Evolutionary conservation across 2,329 filamentous ascomycete species (phyloP), one percentile per base, ranked within the genome.

Genomic region (Fonsecaea erecta): DNA sequence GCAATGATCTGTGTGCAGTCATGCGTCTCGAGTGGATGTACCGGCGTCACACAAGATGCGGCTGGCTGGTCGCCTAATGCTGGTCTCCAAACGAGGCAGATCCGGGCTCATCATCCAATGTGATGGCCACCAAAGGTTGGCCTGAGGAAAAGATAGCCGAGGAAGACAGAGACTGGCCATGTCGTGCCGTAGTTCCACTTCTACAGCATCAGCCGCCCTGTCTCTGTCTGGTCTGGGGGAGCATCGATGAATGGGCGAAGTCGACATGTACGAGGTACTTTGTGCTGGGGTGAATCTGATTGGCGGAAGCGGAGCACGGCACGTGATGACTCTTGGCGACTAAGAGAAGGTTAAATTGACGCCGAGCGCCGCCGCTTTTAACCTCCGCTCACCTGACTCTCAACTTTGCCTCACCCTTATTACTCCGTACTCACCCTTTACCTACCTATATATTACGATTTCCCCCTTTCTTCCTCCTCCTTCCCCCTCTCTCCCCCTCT

Each of bases 281-380:
- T 16, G 12, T 40, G 16, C 11, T 5, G 5, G n/a, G 14, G 1
- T 18, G 18, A 5, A 48, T 48, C 9, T 48, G 55, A 58, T 58
- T 58, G 55, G 55, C 37, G 55, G 55, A 48, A 58, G 24, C 37
- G 37, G 37, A 48, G 16, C 14, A n/a, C 24, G 11, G 5, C 4
- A 18, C 43, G 18, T 48, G 18, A 24, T 48, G 21, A 48, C 43
- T 48, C 9, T 24, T 48, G 18, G 43, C 11, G 11, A n/a, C n/a
- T n/a, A n/a, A n/a, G n/a, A n/a, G n/a, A n/a, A n/a, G n/a, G n/a
- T n/a, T n/a, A n/a, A n/a, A n/a, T n/a, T n/a, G n/a, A n/a, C n/a
- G n/a, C n/a, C n/a, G n/a, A n/a, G n/a, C n/a, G n/a, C n/a, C n/a
- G n/a, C n/a, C n/a, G n/a, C n/a, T n/a, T n/a, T n/a, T n/a, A n/a